Base-by-base conservation (phyloP, 108 stramenopile genomes). In the Cyclostephanos tholiformis region DNA sequence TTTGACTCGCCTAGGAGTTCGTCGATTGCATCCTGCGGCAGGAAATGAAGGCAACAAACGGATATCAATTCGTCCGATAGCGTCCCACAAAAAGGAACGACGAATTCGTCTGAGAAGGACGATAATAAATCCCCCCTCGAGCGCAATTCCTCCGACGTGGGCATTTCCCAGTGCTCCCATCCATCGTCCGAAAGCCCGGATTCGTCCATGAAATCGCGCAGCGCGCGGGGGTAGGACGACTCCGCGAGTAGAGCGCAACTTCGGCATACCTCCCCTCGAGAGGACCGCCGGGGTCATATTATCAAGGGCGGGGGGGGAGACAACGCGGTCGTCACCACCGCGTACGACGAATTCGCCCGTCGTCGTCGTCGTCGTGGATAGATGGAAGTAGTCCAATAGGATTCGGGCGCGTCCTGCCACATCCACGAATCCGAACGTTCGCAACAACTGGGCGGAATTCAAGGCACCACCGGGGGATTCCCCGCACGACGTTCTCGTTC, bases 341-440 rank as follows among this genome's bases (percentile, higher is more conserved):
- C 41, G 41, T 9, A 10, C 41, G 41, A 41, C 41, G 41, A 41
- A 12, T 41, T 41, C 41, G 41, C 9, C 41, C 41, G 12, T 41
- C 3, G 4, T 41, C 41, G 11, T 1, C 32, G 32, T 32, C 2
- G 2, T 32, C 0, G 50, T 50, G n/a, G n/a, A n/a, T 19, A 4
- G 16, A 14, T 6, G 56, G 19, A 65, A 67, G 4, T 23, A 56
- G 39, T 57, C 55, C 22, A 46, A 53, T 2, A 76, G 50, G 5
- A 41, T 69, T 38, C 60, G 35, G n/a, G 43, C 48, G 51, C 63
- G 56, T 20, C 30, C 38, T 17, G 46, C 52, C 22, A 71, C 43
- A 20, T 88, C 84, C 7, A 95, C 88, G 71, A 95, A 95, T 9
- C 93, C 93, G 84, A 91, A 95, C 5, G 93, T 95, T 84, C 89